These are phyloP conservation scores for Odontarrhena argentea DNA, from an alignment of 345 rosid genomes.

Conservation along the genomic window DNA sequence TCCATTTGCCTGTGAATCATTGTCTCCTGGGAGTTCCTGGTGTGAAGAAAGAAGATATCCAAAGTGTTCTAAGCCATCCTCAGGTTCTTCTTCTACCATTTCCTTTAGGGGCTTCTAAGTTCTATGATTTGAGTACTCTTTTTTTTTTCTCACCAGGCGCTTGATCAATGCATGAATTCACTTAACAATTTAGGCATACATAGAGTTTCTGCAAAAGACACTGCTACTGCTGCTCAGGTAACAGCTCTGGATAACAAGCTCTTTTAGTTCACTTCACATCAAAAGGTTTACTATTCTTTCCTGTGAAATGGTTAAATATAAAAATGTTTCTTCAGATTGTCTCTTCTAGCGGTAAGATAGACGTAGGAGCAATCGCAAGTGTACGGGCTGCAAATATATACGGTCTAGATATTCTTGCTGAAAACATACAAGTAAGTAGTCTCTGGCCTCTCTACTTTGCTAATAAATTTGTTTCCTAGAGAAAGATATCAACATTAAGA, in stretches of 20 bases:
- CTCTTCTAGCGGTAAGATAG: constrained; percentile 56
- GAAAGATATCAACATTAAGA: not conserved
- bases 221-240: constrained; percentile 95
- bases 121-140: constrained; percentile 10
- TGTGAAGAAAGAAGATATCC: constrained; percentile 62
- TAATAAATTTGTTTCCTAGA: constrained; percentile 8
- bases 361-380: constrained; percentile 87
- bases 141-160: constrained; percentile 56
- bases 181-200: constrained; percentile 60
- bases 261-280: not conserved
- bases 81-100: constrained; percentile 50
- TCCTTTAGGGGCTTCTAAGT: constrained; percentile 18
- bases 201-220: constrained; percentile 64
- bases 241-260: constrained; percentile 4
- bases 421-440: constrained; percentile 68
- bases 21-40: constrained; percentile 88
- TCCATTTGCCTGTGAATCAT: constrained; percentile 73
- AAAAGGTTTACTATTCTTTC: constrained; percentile 1
- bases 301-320: constrained; percentile 7
- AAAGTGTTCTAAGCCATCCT: constrained; percentile 86
- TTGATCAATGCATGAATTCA: constrained; percentile 73
- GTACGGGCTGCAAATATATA: constrained; percentile 85
- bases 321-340: constrained; percentile 53
- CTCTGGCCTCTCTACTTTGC: constrained; percentile 11
- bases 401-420: constrained; percentile 74